phyloP scores from a whole-genome alignment of 2,329 filamentous ascomycete genomes.

The Madurella fahalii region DNA sequence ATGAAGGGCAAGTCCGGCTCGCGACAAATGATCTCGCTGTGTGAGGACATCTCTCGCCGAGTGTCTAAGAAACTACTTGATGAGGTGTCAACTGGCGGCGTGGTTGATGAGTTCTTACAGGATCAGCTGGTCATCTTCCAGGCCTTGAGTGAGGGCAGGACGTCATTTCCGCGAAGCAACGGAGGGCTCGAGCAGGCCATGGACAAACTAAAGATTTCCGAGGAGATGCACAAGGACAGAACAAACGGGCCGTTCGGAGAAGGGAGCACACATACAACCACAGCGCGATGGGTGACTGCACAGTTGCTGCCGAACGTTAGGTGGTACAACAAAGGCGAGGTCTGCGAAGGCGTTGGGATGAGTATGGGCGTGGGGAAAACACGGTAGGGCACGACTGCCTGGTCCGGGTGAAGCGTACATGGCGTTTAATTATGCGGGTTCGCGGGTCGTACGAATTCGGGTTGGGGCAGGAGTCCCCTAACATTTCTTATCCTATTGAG shows the following conservation, averaged over 20 bases:
- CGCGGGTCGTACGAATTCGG: background rate
- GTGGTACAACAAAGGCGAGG: conserved; percentile 49
- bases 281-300: conserved; percentile 56
- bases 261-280: conserved; percentile 53
- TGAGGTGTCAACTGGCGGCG: conserved; percentile 42
- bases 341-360: conserved; percentile 45
- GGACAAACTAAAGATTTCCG: conserved; percentile 30
- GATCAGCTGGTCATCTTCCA: conserved; percentile 61
- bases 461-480: background rate
- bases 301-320: conserved; percentile 45
- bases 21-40: conserved; percentile 28
- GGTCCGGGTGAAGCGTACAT: background rate
- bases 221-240: conserved; percentile 39
- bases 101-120: conserved; percentile 55
- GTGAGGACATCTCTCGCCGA: conserved; percentile 39
- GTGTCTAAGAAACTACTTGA: conserved; percentile 43
- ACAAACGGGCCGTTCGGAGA: conserved; percentile 50
- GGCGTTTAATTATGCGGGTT: background rate
- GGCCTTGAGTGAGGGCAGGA: conserved; percentile 50
- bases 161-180: conserved; percentile 39
- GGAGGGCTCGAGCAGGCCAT: conserved; percentile 28
- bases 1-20: conserved; percentile 23
- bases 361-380: conserved; percentile 10
- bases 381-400: background rate
- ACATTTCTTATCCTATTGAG: background rate